These are phyloP conservation scores for Sicyos edulis DNA, from an alignment of 306 rosid genomes.

Conservation along the genomic window DNA sequence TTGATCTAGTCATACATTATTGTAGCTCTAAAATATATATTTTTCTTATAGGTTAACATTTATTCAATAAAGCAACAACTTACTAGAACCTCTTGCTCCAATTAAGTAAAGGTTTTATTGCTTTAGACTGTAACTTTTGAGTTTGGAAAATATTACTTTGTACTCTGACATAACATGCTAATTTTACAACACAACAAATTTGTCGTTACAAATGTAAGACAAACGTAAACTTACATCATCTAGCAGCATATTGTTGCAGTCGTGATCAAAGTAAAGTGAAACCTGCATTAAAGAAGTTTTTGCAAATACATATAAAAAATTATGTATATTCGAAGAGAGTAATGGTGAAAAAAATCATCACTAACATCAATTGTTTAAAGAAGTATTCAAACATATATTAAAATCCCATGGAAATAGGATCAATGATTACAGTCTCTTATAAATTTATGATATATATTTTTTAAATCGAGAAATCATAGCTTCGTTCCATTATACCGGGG, in stretches of 20 bases:
- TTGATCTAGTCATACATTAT: neutral
- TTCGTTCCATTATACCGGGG: too few relatives aligned
- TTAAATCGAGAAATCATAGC: too few relatives aligned
- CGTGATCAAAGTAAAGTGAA: slow-evolving; percentile 74
- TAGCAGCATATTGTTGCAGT: slow-evolving; percentile 88
- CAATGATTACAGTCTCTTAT: too few relatives aligned
- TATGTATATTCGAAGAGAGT: too few relatives aligned
- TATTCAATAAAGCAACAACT: too few relatives aligned
- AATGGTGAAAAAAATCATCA: too few relatives aligned
- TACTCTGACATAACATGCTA: neutral
- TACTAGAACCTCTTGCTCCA: neutral
- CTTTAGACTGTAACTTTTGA: slow-evolving; percentile 6
- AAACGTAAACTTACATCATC: slow-evolving; percentile 74
- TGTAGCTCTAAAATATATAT: neutral
- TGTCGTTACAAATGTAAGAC: slow-evolving; percentile 6
- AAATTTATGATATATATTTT: too few relatives aligned
- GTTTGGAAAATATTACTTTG: neutral
- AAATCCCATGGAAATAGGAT: too few relatives aligned
- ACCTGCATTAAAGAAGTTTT: slow-evolving; percentile 41
- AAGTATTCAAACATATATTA: too few relatives aligned
- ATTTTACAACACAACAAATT: neutral
- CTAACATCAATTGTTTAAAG: too few relatives aligned
- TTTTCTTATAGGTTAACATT: neutral
- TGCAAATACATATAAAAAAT: too few relatives aligned
- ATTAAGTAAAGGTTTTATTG: neutral